Evolutionary conservation across 305 asterid species (phyloP).

Genomic region (Fraxinus sp.): DNA sequence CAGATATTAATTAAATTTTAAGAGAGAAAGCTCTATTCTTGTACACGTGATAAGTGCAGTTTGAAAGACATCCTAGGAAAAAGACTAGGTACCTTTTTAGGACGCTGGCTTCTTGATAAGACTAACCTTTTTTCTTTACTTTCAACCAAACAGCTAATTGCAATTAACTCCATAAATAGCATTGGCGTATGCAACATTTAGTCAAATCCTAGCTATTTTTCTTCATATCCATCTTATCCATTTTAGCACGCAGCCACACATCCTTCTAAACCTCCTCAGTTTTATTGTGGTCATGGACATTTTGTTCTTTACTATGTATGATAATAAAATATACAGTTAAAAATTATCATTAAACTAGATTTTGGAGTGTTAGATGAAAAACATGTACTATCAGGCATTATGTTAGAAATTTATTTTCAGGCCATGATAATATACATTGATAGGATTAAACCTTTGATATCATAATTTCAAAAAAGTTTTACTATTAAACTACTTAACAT

Average conservation of each 20-base stretch:
- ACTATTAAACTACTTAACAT: neutral
- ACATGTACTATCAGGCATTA: neutral
- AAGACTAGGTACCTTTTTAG: neutral
- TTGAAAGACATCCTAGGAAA: neutral
- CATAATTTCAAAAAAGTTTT: neutral
- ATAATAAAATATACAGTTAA: neutral
- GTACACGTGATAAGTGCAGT: neutral
- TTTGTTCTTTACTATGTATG: neutral
- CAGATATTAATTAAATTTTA: neutral
- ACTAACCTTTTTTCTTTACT: neutral
- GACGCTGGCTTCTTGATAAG: neutral
- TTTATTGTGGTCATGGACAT: neutral
- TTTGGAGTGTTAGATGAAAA: neutral
- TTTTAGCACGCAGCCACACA: neutral
- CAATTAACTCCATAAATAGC: neutral
- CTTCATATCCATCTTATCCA: neutral
- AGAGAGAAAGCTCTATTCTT: neutral
- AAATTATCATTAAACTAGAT: neutral
- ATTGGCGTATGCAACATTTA: neutral
- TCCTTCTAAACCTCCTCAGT: neutral
- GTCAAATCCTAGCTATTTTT: neutral
- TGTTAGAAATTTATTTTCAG: neutral
- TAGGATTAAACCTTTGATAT: neutral
- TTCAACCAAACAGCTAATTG: neutral
- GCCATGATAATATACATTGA: neutral